Evolutionary conservation across 2,329 filamentous ascomycete genomes (phyloP), one percentile per base, ranked within the genome.

Genomic region (Orbilia oligospora): DNA sequence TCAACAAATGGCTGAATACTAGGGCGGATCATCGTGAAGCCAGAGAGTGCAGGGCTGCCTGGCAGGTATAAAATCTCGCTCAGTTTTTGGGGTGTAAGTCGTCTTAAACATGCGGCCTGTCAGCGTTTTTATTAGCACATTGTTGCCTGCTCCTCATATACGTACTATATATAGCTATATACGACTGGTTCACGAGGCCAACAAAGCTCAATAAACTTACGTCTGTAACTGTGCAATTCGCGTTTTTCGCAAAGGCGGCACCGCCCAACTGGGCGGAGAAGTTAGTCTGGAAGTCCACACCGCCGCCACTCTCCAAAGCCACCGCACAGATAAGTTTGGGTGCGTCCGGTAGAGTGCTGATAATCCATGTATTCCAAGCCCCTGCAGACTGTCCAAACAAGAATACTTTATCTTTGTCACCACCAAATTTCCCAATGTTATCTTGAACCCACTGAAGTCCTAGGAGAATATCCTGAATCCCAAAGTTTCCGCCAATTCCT

Each of bases 351-450:
- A 77, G 53, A n/a, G 73, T 38, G 24, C 73, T 77, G 16, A 77
- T 41, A 8, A 71, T 64, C 55, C 56, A 77, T n/a, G 67, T 53
- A 30, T 77, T 41, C 58, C 49, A 67, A 2, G 86, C 89, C 5
- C 90, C 90, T 1, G 90, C 88, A 1, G 88, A 90, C n/a, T 87
- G 86, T 1, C 90, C 89, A 78, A 90, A 88, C 56, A 91, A 87
- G 0, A 90, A 87, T 33, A 91, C 87, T 79, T 88, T 88, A 24
- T 85, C 82, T 0, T 88, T 87, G 80, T 91, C 87, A 0, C 90
- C 90, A 6, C 89, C 88, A 77, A 90, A 90, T 83, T 86, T 83
- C 33, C 83, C 82, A 49, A 92, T 91, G 76, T 92, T 85, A 41
- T 87, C 84, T 81, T 89, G 86, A 0, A 91, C 87, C 91, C 91